Percentiles rank a stretch among this genome's conserved stretches.
Conservation (phyloP, 148 eudicot species). For the Euryodendron excelsum region DNA sequence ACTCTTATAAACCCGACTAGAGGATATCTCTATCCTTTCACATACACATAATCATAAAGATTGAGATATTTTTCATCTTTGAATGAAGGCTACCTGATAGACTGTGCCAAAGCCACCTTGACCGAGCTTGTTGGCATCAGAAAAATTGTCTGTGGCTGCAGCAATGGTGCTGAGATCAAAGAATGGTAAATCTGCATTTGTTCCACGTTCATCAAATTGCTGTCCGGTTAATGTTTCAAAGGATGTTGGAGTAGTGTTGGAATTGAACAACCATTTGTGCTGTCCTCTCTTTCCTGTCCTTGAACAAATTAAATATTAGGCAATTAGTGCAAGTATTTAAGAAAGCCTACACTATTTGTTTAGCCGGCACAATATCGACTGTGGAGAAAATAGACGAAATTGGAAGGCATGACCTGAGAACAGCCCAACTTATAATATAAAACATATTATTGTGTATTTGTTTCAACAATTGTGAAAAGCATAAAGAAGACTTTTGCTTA, state of each 20-base stretch:
- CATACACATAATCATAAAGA: neutral
- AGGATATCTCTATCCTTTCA: no score
- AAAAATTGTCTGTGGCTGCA: constrained; percentile 22
- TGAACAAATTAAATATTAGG: neutral
- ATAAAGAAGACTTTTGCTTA: neutral
- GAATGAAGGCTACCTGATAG: constrained; percentile 28
- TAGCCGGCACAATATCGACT: no score
- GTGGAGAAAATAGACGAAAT: no score
- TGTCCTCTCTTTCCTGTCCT: constrained; percentile 25
- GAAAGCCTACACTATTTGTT: neutral
- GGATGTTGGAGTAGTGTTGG: neutral
- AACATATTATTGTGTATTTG: neutral
- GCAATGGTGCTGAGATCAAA: constrained; percentile 17
- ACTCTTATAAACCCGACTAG: no score
- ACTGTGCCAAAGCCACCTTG: constrained; percentile 26
- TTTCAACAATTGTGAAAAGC: no score
- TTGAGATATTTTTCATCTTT: no score
- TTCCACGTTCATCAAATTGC: constrained; percentile 27
- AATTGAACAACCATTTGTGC: constrained; percentile 19
- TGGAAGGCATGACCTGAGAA: no score
- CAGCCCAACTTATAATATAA: neutral
- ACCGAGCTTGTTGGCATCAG: constrained; percentile 18
- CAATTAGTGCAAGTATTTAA: neutral
- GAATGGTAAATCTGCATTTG: constrained; percentile 23
- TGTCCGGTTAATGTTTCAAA: constrained; percentile 10